Percentiles rank a stretch among this genome's conserved stretches.
phyloP scores from a whole-genome alignment of 805 yeast genomes.

The Starmerella apicola region DNA sequence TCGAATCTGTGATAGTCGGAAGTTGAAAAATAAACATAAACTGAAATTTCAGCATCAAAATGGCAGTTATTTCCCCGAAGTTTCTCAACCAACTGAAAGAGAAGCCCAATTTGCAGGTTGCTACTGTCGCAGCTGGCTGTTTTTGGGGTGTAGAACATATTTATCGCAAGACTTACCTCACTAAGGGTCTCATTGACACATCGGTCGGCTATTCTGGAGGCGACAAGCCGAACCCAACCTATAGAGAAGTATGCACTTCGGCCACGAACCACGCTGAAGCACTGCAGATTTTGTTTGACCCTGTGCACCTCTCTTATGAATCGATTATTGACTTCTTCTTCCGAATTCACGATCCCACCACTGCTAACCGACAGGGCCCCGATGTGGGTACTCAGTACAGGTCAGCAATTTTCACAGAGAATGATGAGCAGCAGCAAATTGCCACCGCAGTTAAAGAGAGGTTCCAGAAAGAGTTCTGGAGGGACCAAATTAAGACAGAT shows the following conservation, averaged over 20 bases:
- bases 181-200: conserved; percentile 55
- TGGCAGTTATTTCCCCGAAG: conserved; percentile 6
- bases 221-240: conserved; percentile 36
- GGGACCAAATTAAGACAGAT: conserved; percentile 53
- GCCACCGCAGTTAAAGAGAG: conserved; percentile 38
- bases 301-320: conserved; percentile 42
- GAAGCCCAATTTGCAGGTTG: conserved; percentile 11
- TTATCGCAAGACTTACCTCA: conserved; percentile 53
- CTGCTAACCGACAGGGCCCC: conserved; percentile 69
- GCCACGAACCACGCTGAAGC: conserved; percentile 75
- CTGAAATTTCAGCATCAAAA: background rate
- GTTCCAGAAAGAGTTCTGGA: conserved; percentile 65
- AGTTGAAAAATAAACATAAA: background rate
- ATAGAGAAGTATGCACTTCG: conserved; percentile 64
- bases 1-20: too few species aligned
- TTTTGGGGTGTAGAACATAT: conserved; percentile 59
- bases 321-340: conserved; percentile 74
- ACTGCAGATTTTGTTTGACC: conserved; percentile 72
- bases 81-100: conserved; percentile 4
- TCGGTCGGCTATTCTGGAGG: conserved; percentile 93
- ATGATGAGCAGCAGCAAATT: conserved; percentile 35
- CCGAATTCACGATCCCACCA: conserved; percentile 90
- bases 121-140: conserved; percentile 49
- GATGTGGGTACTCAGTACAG: conserved; percentile 86
- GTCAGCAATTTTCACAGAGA: conserved; percentile 61